Evolutionary conservation across 345 rosid genomes (phyloP).

Genomic region (Cardiospermum halicacabum): DNA sequence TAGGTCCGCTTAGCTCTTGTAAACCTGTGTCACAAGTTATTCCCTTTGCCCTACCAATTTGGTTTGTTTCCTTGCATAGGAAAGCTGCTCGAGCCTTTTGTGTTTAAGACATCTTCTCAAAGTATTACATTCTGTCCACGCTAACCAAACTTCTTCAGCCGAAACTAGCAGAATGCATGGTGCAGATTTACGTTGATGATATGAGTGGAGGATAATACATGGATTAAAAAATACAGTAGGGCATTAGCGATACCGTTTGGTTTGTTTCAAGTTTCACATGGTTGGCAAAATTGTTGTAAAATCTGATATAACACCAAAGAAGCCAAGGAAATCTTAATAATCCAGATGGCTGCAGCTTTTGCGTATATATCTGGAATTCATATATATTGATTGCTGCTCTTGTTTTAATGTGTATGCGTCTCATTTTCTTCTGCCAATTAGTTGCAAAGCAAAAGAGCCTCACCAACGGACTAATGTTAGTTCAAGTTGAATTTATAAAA

Average conservation of each 20-base stretch:
- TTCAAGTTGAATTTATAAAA: too few species aligned
- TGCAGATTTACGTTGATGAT: neutral
- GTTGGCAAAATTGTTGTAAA: slow-evolving; percentile 12
- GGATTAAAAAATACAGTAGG: neutral
- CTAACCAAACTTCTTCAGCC: neutral
- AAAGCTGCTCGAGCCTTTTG: neutral
- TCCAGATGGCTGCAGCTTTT: neutral
- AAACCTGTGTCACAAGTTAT: neutral
- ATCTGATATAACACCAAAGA: neutral
- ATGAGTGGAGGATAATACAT: neutral
- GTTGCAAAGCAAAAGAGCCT: too few species aligned
- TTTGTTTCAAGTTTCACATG: slow-evolving; percentile 5
- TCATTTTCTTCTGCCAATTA: neutral
- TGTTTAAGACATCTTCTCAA: neutral
- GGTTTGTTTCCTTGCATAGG: neutral
- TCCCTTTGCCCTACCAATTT: neutral
- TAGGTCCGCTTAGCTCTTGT: slow-evolving; percentile 10
- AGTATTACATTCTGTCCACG: neutral
- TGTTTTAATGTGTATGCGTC: neutral
- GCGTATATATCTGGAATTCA: neutral
- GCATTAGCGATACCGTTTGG: neutral
- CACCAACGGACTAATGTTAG: too few species aligned
- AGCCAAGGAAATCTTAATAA: neutral
- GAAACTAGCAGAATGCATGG: neutral
- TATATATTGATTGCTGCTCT: neutral